Percentiles rank a stretch among this genome's conserved stretches.
Evolutionary conservation across 1,284 basidiomycete species (phyloP).

Genomic region (Peniophora sp.): DNA sequence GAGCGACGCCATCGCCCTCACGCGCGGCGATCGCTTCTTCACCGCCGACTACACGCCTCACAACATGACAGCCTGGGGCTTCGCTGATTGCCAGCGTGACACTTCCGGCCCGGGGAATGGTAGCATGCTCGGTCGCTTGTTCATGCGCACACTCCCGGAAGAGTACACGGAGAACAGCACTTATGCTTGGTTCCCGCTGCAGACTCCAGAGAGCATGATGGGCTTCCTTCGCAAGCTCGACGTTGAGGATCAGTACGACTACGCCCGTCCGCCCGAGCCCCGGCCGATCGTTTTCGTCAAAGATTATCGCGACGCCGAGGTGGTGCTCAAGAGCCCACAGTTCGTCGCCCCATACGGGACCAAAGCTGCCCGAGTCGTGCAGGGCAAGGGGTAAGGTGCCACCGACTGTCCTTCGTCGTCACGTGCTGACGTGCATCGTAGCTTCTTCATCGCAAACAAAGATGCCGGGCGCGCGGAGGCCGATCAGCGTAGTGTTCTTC

Average conservation of each 20-base stretch:
- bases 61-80: conserved; percentile 80
- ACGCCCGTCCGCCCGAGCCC: conserved; percentile 34
- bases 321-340: conserved; percentile 39
- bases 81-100: conserved; percentile 69
- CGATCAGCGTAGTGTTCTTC: conserved; percentile 41
- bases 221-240: conserved; percentile 47
- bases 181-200: conserved; percentile 83
- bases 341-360: conserved; percentile 44
- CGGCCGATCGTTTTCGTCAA: conserved; percentile 24
- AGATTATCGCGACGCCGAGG: conserved; percentile 42
- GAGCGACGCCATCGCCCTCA: conserved; percentile 80
- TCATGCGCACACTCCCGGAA: conserved; percentile 66
- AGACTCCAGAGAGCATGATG: conserved; percentile 67
- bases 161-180: conserved; percentile 62
- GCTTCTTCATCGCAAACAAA: conserved; percentile 51
- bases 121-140: conserved; percentile 64
- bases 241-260: conserved; percentile 42
- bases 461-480: conserved; percentile 28
- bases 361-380: conserved; percentile 42
- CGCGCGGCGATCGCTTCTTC: conserved; percentile 77
- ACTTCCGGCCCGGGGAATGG: conserved; percentile 61
- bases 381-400: conserved; percentile 45
- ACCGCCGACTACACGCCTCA: conserved; percentile 76
- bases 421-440: conserved; percentile 9
- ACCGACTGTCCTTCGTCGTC: not conserved